Conservation (phyloP, 139 green algal species). For the Chlamydomonas sphaeroides region DNA sequence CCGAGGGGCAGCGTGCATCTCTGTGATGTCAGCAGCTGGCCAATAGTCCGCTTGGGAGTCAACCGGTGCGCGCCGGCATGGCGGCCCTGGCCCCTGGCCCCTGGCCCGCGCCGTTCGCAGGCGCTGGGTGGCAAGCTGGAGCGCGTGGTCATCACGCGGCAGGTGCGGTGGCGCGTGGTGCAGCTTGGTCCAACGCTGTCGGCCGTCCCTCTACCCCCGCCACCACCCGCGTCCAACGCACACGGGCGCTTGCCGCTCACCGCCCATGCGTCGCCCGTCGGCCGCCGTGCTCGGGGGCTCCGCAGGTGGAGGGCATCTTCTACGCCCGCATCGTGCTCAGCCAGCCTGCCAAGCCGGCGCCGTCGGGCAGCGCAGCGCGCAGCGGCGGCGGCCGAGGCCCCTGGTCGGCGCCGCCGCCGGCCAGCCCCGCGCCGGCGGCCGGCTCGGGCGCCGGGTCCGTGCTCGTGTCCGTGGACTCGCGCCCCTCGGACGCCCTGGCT, state of each 20-base stretch:
- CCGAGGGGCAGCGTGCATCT: too few relatives aligned
- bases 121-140: conserved; percentile 8
- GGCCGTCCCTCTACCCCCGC: too few relatives aligned
- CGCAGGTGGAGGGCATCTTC: conserved; percentile 9
- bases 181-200: too few relatives aligned
- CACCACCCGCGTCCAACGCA: too few relatives aligned
- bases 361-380: too few relatives aligned
- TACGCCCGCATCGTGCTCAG: conserved; percentile 23
- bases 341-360: background rate
- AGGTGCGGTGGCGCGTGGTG: background rate
- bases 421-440: background rate
- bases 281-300: too few relatives aligned
- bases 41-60: too few relatives aligned
- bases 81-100: background rate
- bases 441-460: background rate
- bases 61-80: background rate
- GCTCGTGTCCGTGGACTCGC: conserved; percentile 4
- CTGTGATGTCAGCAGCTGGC: too few relatives aligned
- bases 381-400: background rate
- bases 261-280: too few relatives aligned
- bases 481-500: conserved; percentile 4
- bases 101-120: too few relatives aligned
- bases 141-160: conserved; percentile 30
- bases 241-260: too few relatives aligned
- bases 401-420: background rate